Percentiles rank a stretch among this genome's conserved stretches.
phyloP scores from a whole-genome alignment of 148 eudicot species.

The Rhododendron kiyosumense region DNA sequence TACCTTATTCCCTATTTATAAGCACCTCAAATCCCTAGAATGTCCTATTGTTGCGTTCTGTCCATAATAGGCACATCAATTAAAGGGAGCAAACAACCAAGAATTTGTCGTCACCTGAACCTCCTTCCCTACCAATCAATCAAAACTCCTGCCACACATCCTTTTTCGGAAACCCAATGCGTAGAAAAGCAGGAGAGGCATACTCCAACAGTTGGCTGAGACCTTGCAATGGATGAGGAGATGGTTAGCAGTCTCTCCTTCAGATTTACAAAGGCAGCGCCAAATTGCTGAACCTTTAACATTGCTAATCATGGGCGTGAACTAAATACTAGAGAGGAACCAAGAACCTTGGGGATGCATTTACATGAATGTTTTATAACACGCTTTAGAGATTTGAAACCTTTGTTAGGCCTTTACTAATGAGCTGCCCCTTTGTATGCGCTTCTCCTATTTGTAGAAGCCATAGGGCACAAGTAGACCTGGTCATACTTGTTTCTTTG shows the following conservation, averaged over 20 bases:
- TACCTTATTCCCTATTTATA: neutral
- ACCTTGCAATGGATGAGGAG: neutral
- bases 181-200: neutral
- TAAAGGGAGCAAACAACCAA: neutral
- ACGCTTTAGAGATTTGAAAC: neutral
- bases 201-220: neutral
- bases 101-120: neutral
- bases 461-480: neutral
- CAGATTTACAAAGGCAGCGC: neutral
- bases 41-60: neutral
- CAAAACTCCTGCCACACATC: neutral
- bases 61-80: neutral
- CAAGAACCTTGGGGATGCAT: neutral
- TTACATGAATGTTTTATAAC: neutral
- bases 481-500: neutral
- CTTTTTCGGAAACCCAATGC: neutral
- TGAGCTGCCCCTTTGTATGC: neutral
- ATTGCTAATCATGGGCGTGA: neutral
- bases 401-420: neutral
- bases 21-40: neutral
- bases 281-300: neutral
- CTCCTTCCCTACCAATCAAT: neutral
- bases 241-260: neutral
- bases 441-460: neutral
- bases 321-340: neutral